These are phyloP conservation scores for Cochlearia excelsa DNA, from an alignment of 345 rosid species.

Conservation along the genomic window DNA sequence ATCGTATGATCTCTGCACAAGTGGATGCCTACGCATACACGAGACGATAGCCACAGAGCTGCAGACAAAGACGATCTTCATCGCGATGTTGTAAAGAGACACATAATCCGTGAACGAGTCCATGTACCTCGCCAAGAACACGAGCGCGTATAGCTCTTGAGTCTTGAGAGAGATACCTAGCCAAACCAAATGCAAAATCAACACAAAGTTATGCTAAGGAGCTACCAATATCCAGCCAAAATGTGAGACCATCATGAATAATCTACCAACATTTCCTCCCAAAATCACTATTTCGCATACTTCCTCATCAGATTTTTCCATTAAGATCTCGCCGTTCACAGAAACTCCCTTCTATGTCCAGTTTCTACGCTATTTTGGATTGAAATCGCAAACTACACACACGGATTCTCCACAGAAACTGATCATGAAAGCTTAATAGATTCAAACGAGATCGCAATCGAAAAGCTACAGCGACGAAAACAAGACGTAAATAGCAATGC, in stretches of 20 bases:
- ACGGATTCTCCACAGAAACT: constrained; percentile 5
- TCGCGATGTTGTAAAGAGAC: constrained; percentile 75
- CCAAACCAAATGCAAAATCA: constrained; percentile 22
- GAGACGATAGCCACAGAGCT: constrained; percentile 89
- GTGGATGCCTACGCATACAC: constrained; percentile 76
- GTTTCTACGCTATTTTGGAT: constrained; percentile 10
- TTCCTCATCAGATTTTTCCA: not conserved
- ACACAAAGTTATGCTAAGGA: not conserved
- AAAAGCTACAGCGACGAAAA: constrained; percentile 14
- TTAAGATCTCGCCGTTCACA: constrained; percentile 3
- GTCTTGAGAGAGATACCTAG: constrained; percentile 90
- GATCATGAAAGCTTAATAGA: constrained; percentile 6
- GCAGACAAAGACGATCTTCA: constrained; percentile 82
- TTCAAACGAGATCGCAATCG: constrained; percentile 7
- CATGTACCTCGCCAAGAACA: constrained; percentile 82
- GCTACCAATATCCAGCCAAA: not conserved
- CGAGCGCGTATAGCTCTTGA: constrained; percentile 87
- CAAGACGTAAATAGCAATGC: constrained; percentile 21
- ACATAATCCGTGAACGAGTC: constrained; percentile 76
- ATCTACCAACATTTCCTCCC: constrained; percentile 2
- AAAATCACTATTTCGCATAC: not conserved
- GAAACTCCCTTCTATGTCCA: too few relatives aligned
- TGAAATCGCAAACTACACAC: constrained; percentile 1
- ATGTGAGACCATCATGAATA: constrained; percentile 9
- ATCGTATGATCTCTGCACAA: constrained; percentile 70